Base-by-base conservation (phyloP, 805 yeast genomes). In the Candida easanensis region DNA sequence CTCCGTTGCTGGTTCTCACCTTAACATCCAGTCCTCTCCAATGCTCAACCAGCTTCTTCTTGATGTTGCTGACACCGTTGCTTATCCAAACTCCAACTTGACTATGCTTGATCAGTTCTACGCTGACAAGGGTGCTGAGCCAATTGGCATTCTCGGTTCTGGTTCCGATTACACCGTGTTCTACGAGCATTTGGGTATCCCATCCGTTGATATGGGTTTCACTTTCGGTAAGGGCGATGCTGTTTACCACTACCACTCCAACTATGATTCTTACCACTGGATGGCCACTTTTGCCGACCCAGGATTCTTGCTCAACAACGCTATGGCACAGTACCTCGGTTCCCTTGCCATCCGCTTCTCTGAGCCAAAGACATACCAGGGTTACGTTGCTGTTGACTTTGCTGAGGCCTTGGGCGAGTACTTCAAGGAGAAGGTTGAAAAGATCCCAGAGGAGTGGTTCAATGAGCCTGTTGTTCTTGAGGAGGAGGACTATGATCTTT, bases 201-300 rank as follows among this genome's bases (percentile, higher is more conserved):
- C 83, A 2, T 73, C 83, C 0, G 63, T 76, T n/a, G 84, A 82
- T 60, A 45, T 80, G 37, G 84, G 82, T 0, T 84, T 82, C 56
- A 61, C 54, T 16, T 56, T 56, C 19, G 66, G 70, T 9, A 53
- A 57, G 11, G 65, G 59, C 8, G 84, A 80, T 39, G 71, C 88
- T 0, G 77, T 82, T 7, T 84, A 84, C 57, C 90, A 82, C 47
- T 82, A 84, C 60, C 91, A 84, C 58, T 82, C 90, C 15, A 79
- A 81, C 58, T 84, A 81, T 56, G 89, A 83, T 61, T 80, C 87
- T 1, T 79, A 65, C 60, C 68, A 78, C 50, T 84, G 91, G 91
- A 81, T 84, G 82, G 69, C 70, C 28, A 68, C 63, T 5, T 73
- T 61, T 57, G 84, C 78, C 22, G 90, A 84, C 56, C 82, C 84